Conservation (phyloP, 148 eudicot species). For the Amaranthus palmeri region DNA sequence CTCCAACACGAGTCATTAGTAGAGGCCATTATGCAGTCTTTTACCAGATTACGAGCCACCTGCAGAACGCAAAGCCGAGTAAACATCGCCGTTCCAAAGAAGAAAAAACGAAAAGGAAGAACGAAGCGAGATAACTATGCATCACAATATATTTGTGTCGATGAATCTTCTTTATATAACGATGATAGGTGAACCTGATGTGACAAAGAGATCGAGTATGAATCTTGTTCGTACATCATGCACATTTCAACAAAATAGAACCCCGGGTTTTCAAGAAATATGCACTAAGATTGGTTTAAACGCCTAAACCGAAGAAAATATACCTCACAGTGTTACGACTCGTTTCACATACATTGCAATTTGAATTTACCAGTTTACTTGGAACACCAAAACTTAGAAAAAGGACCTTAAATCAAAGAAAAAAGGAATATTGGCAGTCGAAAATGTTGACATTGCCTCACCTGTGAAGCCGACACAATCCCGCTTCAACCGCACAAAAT, state of each 20-base stretch:
- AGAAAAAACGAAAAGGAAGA: background rate
- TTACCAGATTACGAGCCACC: constrained; percentile 49
- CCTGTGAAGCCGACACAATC: constrained; percentile 73
- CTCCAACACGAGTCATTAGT: too few relatives aligned
- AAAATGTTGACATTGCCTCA: background rate
- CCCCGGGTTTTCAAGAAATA: too few relatives aligned
- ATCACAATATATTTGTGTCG: background rate
- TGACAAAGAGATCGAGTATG: too few relatives aligned
- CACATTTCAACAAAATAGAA: too few relatives aligned
- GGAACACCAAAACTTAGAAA: background rate
- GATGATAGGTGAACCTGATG: too few relatives aligned
- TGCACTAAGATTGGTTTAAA: too few relatives aligned
- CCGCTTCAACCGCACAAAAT: constrained; percentile 78
- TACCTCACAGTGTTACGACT: too few relatives aligned
- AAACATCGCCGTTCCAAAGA: constrained; percentile 9
- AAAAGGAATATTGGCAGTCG: background rate
- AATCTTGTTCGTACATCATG: too few relatives aligned
- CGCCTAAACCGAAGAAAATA: too few relatives aligned
- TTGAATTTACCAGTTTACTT: background rate
- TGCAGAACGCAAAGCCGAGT: constrained; percentile 31
- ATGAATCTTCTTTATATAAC: background rate
- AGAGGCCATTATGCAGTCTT: too few relatives aligned
- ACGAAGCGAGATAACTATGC: background rate
- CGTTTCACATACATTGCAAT: too few relatives aligned
- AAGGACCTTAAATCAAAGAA: background rate